Conservation (phyloP, 306 rosid species). For the Prunus padus region DNA sequence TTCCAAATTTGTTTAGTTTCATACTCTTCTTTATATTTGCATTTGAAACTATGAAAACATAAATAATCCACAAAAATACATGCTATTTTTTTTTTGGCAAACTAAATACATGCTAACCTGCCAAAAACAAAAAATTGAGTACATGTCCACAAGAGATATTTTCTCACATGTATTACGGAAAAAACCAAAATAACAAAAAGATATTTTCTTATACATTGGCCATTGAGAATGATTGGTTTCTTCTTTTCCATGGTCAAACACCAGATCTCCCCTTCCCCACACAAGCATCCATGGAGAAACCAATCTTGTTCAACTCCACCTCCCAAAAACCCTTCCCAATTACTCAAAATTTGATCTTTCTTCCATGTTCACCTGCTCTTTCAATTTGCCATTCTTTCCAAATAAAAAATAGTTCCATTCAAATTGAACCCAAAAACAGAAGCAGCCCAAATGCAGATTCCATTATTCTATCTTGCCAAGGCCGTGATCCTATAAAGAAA, state of each 20-base stretch:
- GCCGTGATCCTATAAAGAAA: conserved; percentile 36
- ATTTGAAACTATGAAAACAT: too few relatives aligned
- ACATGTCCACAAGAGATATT: background rate
- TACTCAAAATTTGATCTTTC: background rate
- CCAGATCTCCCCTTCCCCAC: background rate
- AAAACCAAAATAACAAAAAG: background rate
- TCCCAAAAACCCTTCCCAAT: background rate
- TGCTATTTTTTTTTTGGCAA: too few relatives aligned
- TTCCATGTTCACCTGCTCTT: conserved; percentile 47
- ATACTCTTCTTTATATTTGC: too few relatives aligned
- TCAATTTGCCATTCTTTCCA: conserved; percentile 25
- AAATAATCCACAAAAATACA: too few relatives aligned
- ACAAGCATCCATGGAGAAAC: conserved; percentile 10
- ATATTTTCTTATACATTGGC: background rate
- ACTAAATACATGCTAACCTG: too few relatives aligned
- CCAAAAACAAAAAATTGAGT: too few relatives aligned
- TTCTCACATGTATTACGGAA: background rate
- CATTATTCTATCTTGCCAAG: conserved; percentile 33
- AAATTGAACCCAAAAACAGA: conserved; percentile 17
- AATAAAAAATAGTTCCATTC: conserved; percentile 1
- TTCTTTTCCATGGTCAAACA: background rate
- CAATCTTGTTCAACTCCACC: conserved; percentile 1
- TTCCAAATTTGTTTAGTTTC: too few relatives aligned
- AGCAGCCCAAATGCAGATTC: conserved; percentile 24
- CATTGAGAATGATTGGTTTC: background rate